Evolutionary conservation across 2,329 filamentous ascomycete species (phyloP), one percentile per base, ranked within the genome.

Genomic region (Claviceps digitariae): DNA sequence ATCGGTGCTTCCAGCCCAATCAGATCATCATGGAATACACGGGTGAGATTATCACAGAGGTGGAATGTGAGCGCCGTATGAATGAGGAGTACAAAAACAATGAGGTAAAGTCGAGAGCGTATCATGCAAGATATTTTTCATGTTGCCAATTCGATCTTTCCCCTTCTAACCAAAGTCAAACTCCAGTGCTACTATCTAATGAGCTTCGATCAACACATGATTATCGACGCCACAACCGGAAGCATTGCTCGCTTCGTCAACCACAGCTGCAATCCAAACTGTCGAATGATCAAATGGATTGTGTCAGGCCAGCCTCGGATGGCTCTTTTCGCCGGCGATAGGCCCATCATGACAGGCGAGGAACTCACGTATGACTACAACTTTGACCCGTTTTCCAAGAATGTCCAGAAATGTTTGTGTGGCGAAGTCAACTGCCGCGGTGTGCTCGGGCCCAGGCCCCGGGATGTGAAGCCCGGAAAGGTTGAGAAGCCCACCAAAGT

Each of bases 11-110:
- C 66, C 76, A 84, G 54, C 81, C 90, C 1, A 83, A 91, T 62
- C 90, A 97, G 71, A 95, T 98, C 66, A 97, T 98, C 64, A 91
- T 97, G 72, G 93, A 98, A 65, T 98, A 98, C 65, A 91, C 90
- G 0, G 93, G 93, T 43, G 93, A 98, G 69, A 96, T 98, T 60
- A 95, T 98, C 63, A 96, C 90, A 0, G 89, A 95, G 64, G 83
- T 84, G 31, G 93, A 98, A 67, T 95, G 90, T 64, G 90, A 97
- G 66, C 81, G 86, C 48, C 84, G 93, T 53, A 96, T 97, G 90
- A 89, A 87, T 55, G 86, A 91, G 57, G 79, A 86, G 55, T 98
- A 98, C 73, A 94, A 93, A 68, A 81, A 95, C 65, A 95, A 95
- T 62, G 85, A 93, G 71, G 90, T 95, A 67, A 1, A 67, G 81